phyloP scores from a whole-genome alignment of 192 early-diverging fungal genomes.

The Backusella westeae region DNA sequence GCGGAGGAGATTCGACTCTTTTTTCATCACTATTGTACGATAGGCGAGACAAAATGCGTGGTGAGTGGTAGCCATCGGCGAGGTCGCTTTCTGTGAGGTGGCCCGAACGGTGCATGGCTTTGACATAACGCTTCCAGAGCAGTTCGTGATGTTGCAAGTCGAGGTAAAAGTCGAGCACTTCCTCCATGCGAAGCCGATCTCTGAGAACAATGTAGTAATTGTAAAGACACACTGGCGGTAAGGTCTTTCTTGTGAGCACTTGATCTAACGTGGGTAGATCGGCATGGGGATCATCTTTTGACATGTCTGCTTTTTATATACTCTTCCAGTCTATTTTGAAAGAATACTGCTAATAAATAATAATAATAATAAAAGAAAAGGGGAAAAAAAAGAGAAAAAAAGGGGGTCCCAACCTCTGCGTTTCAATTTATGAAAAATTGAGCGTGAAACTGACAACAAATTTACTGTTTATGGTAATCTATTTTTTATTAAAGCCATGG shows the following conservation, averaged over 20 bases:
- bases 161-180: conserved; percentile 76
- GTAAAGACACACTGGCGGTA: conserved; percentile 72
- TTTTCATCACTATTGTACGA: conserved; percentile 18
- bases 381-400: background rate
- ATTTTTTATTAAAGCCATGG: background rate
- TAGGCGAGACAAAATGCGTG: conserved; percentile 29
- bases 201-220: conserved; percentile 76
- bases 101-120: conserved; percentile 34
- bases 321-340: background rate
- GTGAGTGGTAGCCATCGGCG: conserved; percentile 25
- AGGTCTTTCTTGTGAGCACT: conserved; percentile 62
- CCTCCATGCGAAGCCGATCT: conserved; percentile 60
- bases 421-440: background rate
- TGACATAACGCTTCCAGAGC: conserved; percentile 58
- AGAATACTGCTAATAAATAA: background rate
- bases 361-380: background rate
- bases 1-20: background rate
- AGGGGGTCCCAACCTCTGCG: background rate
- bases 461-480: background rate
- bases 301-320: background rate
- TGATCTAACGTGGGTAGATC: conserved; percentile 68
- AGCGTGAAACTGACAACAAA: background rate
- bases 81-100: conserved; percentile 32
- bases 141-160: conserved; percentile 71
- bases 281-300: conserved; percentile 10